phyloP scores from a whole-genome alignment of 2,329 filamentous ascomycete species.

The Ascochyta clinopodiicola region DNA sequence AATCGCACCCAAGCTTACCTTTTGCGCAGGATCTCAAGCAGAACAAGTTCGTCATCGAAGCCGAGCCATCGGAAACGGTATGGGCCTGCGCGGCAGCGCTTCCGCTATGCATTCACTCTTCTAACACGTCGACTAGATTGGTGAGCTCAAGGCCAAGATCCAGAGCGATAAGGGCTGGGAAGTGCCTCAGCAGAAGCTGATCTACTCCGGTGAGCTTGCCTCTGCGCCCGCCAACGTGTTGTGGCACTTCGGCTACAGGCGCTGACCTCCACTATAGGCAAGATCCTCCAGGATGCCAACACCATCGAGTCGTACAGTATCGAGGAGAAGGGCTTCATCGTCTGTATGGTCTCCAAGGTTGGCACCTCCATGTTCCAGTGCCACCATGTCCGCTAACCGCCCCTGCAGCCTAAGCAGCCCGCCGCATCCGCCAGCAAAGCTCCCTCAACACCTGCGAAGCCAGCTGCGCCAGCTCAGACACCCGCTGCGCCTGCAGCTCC shows the following conservation, averaged over 20 bases:
- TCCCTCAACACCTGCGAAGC: slow-evolving; percentile 63
- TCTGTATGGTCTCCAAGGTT: slow-evolving; percentile 98
- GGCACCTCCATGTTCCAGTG: slow-evolving; percentile 18
- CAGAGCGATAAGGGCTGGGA: slow-evolving; percentile 94
- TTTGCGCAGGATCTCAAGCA: slow-evolving; percentile 87
- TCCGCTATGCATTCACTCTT: slow-evolving; percentile 20
- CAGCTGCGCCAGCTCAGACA: slow-evolving; percentile 52
- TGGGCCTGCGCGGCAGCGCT: slow-evolving; percentile 24
- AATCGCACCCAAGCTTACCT: slow-evolving; percentile 26
- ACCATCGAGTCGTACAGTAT: slow-evolving; percentile 97
- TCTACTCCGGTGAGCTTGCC: slow-evolving; percentile 82
- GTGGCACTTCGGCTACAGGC: slow-evolving; percentile 27
- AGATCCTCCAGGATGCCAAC: slow-evolving; percentile 97
- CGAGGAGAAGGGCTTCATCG: slow-evolving; percentile 98
- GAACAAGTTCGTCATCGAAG: slow-evolving; percentile 96
- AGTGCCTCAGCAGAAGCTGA: slow-evolving; percentile 87
- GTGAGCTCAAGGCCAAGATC: slow-evolving; percentile 91
- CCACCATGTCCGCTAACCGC: slow-evolving; percentile 26
- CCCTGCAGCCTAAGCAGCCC: slow-evolving; percentile 71
- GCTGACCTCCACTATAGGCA: slow-evolving; percentile 66
- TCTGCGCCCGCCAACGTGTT: slow-evolving; percentile 11
- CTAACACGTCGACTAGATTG: slow-evolving; percentile 66
- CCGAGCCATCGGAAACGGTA: slow-evolving; percentile 91
- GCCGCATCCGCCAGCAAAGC: slow-evolving; percentile 57
- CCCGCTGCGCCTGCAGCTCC: slow-evolving; percentile 65